Evolutionary conservation across 129 eudicot species (phyloP), one percentile per base, ranked within the genome.

Genomic region (Pseudognaphalium luteoalbum): DNA sequence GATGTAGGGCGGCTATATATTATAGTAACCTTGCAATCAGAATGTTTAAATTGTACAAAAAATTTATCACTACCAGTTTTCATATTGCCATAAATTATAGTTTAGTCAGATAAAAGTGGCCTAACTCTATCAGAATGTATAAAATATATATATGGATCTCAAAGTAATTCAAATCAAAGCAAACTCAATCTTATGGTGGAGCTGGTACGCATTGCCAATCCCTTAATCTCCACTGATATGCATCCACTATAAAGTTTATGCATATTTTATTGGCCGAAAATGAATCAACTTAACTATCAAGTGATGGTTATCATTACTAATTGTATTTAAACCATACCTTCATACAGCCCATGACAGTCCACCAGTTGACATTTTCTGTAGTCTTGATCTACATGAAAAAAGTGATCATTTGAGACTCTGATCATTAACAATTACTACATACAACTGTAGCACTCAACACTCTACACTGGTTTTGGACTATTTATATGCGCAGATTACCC

Each of bases 1-100:
- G 82, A 71, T 63, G 81, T 66, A 71, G 30, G 83, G 80, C 83
- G 78, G 84, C 80, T 74, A 58, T 68, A 76, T 71, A 37, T 76
- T 39, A 11, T 42, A 33, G 70, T 72, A 70, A 50, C 50, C 71
- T 34, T 77, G 75, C 78, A 71, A 76, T 68, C 32, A 71, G 47
- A 63, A 77, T 34, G 79, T 67, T 35, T 41, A 77, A 57, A 17
- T 28, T 66, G 78, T 17, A 57, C 44, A 50, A 33, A 59, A 16
- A n/a, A 6, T 1, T 19, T 57, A 57, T 57, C 62, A 57, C 62
- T n/a, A 57, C 28, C 21, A 74, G 60, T 66, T 82, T 25, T 56
- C 42, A 77, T 78, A 82, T 72, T 82, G 51, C 72, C 73, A 35
- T 44, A 29, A 34, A 30, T 21, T 28, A 62, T 73, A 56, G 34